Base-by-base conservation (phyloP, 2,329 filamentous ascomycete genomes). In the Verticillium tricorpus region DNA sequence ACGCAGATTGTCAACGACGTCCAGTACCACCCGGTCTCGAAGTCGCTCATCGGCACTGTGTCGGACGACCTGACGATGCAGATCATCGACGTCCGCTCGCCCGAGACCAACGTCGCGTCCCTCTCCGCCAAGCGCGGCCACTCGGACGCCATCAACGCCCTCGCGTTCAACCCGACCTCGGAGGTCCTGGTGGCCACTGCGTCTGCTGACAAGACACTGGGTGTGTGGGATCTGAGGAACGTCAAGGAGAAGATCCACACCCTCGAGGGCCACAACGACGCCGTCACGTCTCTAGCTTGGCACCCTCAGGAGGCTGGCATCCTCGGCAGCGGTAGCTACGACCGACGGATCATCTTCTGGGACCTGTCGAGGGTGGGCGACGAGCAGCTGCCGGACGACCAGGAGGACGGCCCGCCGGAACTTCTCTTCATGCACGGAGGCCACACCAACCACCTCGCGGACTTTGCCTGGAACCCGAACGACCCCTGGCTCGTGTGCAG, bases 361-460 rank as follows among this genome's bases (percentile, higher is more conserved):
- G 95, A 99, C 73, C 82, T 98, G 55, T 93, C 92, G 69, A 87
- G 90, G 61, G 90, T 96, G 55, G 95, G 96, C 57, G 92, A 96
- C 71, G 95, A 99, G 78, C 95, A 98, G 76, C 89, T 91, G 12
- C 92, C 93, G 2, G 96, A 99, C 67, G 95, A 99, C 75, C 89
- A 90, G 58, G 94, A 98, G 69, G 95, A 99, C 72, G 95, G 95
- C 0, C 91, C 93, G 1, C 94, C 95, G 59, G 95, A 99, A 77
- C 82, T 99, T 90, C 80, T 99, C 1, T 99, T 99, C 78, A 98
- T 99, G 93, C 95, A 99, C 71, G 95, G 95, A 64, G 95, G 95
- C 35, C 96, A 99, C 79, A 99, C 95, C 12, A 97, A 97, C 77
- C 90, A 96, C 67, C 87, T 99, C 64, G 93, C 92, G 39, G 96